A percentile compares a stretch with the other conserved stretches of the same genome.
Evolutionary conservation across 331 rosid genomes (phyloP).

Genomic region (Acacia concinna): DNA sequence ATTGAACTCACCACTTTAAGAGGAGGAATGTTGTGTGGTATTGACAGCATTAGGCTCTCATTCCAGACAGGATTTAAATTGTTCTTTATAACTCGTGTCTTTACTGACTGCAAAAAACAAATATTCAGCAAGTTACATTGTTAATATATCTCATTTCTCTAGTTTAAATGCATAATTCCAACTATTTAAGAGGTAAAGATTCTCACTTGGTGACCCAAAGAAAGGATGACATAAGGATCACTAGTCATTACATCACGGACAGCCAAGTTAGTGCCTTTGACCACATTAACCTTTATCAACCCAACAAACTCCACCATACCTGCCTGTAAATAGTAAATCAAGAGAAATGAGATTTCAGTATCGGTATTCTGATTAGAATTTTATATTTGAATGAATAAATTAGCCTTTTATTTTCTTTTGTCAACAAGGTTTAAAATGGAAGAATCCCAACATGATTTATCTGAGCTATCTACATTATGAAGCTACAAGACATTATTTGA

Average conservation of each 20-base stretch:
- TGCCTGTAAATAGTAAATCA: slow-evolving; percentile 62
- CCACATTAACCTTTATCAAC: slow-evolving; percentile 87
- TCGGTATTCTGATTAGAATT: slow-evolving; percentile 14
- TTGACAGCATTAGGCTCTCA: slow-evolving; percentile 87
- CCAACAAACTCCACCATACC: slow-evolving; percentile 98
- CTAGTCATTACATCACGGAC: slow-evolving; percentile 83
- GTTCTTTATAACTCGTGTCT: slow-evolving; percentile 84
- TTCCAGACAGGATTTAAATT: slow-evolving; percentile 94
- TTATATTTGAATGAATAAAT: background rate
- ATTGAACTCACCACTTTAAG: slow-evolving; percentile 74
- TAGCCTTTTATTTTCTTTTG: background rate
- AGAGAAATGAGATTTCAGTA: slow-evolving; percentile 37
- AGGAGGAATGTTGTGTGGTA: slow-evolving; percentile 90
- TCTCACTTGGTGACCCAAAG: slow-evolving; percentile 90
- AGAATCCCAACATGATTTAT: background rate
- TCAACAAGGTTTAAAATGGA: background rate
- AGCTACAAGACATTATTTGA: background rate
- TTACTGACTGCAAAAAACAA: slow-evolving; percentile 71
- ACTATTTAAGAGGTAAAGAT: slow-evolving; percentile 27
- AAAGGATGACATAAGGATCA: slow-evolving; percentile 89
- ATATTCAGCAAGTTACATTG: slow-evolving; percentile 9
- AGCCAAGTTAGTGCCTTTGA: slow-evolving; percentile 82
- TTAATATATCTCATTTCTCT: slow-evolving; percentile 17
- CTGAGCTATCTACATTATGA: background rate
- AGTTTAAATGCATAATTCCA: background rate